Conservation (phyloP, 495 filamentous ascomycete species). For the Cenococcum geophilum region DNA sequence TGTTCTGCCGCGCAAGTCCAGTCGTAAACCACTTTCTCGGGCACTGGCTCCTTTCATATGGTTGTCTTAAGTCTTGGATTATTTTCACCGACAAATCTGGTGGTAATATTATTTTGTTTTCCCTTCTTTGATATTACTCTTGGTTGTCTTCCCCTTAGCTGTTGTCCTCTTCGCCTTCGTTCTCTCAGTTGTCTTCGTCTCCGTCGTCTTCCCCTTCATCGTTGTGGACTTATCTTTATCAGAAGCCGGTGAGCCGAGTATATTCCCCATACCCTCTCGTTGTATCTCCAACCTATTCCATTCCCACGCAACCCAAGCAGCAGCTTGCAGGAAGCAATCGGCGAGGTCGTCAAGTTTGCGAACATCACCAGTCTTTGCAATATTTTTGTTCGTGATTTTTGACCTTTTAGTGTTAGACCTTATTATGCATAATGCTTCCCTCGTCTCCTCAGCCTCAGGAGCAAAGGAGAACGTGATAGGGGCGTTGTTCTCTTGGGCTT, state of each 20-base stretch:
- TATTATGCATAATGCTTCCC: conserved; percentile 10
- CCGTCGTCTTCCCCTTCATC: neutral
- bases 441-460: conserved; percentile 13
- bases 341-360: conserved; percentile 88
- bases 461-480: conserved; percentile 13
- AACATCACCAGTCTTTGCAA: conserved; percentile 32
- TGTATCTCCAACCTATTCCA: conserved; percentile 52
- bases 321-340: conserved; percentile 80
- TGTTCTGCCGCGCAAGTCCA: too few species aligned
- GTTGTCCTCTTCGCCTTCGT: neutral
- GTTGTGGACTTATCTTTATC: neutral
- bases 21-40: too few species aligned
- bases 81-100: too few species aligned
- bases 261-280: conserved; percentile 29
- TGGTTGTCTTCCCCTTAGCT: neutral
- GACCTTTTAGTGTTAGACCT: neutral
- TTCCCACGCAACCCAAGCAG: conserved; percentile 84
- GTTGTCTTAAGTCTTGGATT: too few species aligned
- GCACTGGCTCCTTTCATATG: too few species aligned
- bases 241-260: neutral
- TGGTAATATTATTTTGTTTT: too few species aligned
- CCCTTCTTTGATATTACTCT: too few species aligned
- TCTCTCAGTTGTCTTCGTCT: neutral
- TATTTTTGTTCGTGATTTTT: conserved; percentile 4
- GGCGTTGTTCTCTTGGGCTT: neutral